Evolutionary conservation across 2,329 filamentous ascomycete genomes (phyloP), one percentile per base, ranked within the genome.

Genomic region (Clonostachys rhizophaga): DNA sequence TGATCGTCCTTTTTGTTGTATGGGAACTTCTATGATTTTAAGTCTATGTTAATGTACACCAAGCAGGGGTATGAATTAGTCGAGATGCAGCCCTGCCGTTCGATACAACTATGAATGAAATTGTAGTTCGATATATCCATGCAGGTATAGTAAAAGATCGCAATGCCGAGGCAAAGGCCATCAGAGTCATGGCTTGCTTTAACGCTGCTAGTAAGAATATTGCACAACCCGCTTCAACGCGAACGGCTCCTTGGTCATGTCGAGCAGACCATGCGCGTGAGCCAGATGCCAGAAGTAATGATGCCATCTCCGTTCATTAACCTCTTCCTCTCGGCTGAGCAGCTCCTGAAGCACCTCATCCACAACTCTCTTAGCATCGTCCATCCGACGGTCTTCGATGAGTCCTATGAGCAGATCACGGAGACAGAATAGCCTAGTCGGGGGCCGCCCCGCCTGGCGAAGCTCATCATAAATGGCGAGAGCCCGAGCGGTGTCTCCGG

Each of bases 251-350:
- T 54, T 49, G 2, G 48, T 45, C 30, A 52, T 47, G 8, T 58
- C 52, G 16, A 76, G 41, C 43, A 78, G 52, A 1, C 68, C 64
- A 34, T 69, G 58, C 36, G 69, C 60, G 48, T 62, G 55, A 14
- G 73, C 75, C 43, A 74, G 48, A 48, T 64, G 67, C 75, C 76
- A 79, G 52, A 79, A 78, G 46, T 68, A 64, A 49, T 79, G 75
- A 40, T 57, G 67, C 69, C 72, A 77, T 47, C 68, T 69, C 49
- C 71, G 61, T 35, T 49, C 54, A 5, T 54, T 57, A 10, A 50
- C 48, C 10, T 57, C 55, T 5, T 46, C 45, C 34, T 50, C 45
- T 36, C 6, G 13, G 8, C 35, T 39, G 45, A 53, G 59, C 20
- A 47, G 53, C 30, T 61, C 50, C 14, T 47, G 48, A 45, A 68